Evolutionary conservation across 2,329 filamentous ascomycete genomes (phyloP).

Genomic region (Tolypocladium amazonense): DNA sequence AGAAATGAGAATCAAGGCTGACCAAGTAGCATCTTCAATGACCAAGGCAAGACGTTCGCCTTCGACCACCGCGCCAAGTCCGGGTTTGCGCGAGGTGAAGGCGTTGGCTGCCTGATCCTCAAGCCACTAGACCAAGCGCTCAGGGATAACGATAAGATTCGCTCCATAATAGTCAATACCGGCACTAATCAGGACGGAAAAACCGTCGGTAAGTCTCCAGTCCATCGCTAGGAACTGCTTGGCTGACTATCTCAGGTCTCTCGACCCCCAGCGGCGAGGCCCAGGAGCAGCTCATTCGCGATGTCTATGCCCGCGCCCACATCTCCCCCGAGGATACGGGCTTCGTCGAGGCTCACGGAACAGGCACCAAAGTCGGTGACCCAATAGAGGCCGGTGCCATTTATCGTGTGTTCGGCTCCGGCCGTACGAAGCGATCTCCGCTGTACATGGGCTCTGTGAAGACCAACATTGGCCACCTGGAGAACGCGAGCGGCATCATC

Average conservation of each 20-base stretch:
- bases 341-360: constrained; percentile 42
- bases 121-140: constrained; percentile 47
- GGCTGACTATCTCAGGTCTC: constrained; percentile 29
- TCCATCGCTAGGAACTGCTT: background rate
- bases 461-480: constrained; percentile 40
- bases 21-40: constrained; percentile 26
- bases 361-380: constrained; percentile 44
- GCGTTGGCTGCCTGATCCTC: constrained; percentile 41
- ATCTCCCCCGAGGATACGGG: constrained; percentile 18
- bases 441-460: constrained; percentile 38
- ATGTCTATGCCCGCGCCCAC: constrained; percentile 20
- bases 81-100: constrained; percentile 53
- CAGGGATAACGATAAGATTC: constrained; percentile 41
- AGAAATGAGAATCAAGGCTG: background rate
- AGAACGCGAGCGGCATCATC: constrained; percentile 39
- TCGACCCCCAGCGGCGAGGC: constrained; percentile 42
- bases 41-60: constrained; percentile 39
- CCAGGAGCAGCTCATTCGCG: constrained; percentile 30
- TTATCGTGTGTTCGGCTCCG: constrained; percentile 28
- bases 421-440: constrained; percentile 28
- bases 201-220: constrained; percentile 12
- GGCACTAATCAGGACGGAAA: constrained; percentile 46
- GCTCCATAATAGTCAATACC: constrained; percentile 38
- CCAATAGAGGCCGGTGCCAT: constrained; percentile 43
- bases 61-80: constrained; percentile 15